A percentile compares a stretch with the other conserved stretches of the same genome.
Evolutionary conservation across 2,329 filamentous ascomycete species (phyloP).

Genomic region (Fusarium sp.): DNA sequence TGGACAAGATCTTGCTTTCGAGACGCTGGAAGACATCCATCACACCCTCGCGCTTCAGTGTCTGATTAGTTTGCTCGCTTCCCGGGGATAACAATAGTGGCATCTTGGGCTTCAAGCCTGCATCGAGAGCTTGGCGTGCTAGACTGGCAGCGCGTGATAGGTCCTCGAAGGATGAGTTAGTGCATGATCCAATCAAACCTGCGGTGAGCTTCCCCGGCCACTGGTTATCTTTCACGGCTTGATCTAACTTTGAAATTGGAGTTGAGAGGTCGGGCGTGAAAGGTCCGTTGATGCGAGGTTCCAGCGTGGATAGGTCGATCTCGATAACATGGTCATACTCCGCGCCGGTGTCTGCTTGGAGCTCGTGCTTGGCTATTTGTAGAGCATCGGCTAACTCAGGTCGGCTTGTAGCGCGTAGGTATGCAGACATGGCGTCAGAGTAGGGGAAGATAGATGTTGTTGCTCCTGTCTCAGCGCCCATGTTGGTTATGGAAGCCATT

Average conservation of each 20-base stretch:
- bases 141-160: conserved; percentile 6
- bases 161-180: conserved; percentile 13
- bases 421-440: conserved; percentile 83
- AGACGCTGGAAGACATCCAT: conserved; percentile 2
- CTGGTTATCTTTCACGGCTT: conserved; percentile 90
- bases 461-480: conserved; percentile 88
- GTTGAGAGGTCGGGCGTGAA: conserved; percentile 98
- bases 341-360: conserved; percentile 80
- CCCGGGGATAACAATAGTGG: conserved; percentile 4
- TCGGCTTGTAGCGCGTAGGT: conserved; percentile 83
- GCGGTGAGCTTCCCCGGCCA: conserved; percentile 96
- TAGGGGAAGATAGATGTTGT: conserved; percentile 97
- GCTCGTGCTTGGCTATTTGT: conserved; percentile 70
- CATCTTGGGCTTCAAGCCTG: conserved; percentile 14
- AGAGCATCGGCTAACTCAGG: conserved; percentile 20
- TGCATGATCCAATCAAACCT: conserved; percentile 55
- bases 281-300: conserved; percentile 98
- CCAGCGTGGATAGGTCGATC: conserved; percentile 92
- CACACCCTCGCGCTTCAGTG: conserved; percentile 3
- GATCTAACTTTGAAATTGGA: conserved; percentile 95
- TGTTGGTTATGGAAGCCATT: conserved; percentile 91
- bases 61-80: conserved; percentile 18
- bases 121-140: conserved; percentile 5
- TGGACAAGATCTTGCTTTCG: conserved; percentile 69
- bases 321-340: conserved; percentile 97